These are phyloP conservation scores for Ceratobasidium sp. DNA, from an alignment of 1,284 basidiomycete species.

Conservation along the genomic window DNA sequence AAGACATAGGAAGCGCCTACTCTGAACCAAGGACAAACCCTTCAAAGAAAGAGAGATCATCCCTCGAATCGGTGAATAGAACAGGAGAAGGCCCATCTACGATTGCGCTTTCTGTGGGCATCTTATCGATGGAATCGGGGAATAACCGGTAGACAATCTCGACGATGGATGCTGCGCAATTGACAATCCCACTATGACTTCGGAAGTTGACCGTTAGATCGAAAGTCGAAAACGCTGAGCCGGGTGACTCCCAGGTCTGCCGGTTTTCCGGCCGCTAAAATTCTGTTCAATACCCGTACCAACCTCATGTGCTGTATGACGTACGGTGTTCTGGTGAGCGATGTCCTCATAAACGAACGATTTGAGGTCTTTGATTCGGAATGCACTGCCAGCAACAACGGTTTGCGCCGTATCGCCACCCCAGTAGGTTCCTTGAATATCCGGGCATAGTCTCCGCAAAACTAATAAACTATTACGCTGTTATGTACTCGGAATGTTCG, in stretches of 20 bases:
- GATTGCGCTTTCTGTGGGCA: slow-evolving; percentile 27
- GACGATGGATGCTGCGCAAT: slow-evolving; percentile 43
- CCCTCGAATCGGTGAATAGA: background rate
- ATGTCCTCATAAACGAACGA: slow-evolving; percentile 41
- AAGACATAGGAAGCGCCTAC: background rate
- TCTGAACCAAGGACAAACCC: background rate
- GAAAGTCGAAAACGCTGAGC: slow-evolving; percentile 31
- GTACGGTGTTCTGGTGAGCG: slow-evolving; percentile 39
- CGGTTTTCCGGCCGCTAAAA: too few species aligned
- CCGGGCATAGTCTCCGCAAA: slow-evolving; percentile 37
- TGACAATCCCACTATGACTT: slow-evolving; percentile 47
- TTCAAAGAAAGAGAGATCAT: background rate
- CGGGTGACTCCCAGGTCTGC: background rate
- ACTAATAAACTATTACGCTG: too few species aligned
- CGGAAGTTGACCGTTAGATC: slow-evolving; percentile 46
- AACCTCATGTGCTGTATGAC: too few species aligned
- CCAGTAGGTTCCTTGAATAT: slow-evolving; percentile 48
- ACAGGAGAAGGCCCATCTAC: slow-evolving; percentile 41
- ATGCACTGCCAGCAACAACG: slow-evolving; percentile 44
- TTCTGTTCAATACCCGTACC: too few species aligned
- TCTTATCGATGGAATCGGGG: slow-evolving; percentile 45
- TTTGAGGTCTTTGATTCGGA: slow-evolving; percentile 48
- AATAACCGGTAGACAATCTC: slow-evolving; percentile 37
- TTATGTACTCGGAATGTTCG: too few species aligned
- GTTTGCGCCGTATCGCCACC: slow-evolving; percentile 49